A percentile compares a stretch with the other conserved stretches of the same genome.
Evolutionary conservation across 139 green algal species (phyloP).

Genomic region (Spirogloea muscicola): DNA sequence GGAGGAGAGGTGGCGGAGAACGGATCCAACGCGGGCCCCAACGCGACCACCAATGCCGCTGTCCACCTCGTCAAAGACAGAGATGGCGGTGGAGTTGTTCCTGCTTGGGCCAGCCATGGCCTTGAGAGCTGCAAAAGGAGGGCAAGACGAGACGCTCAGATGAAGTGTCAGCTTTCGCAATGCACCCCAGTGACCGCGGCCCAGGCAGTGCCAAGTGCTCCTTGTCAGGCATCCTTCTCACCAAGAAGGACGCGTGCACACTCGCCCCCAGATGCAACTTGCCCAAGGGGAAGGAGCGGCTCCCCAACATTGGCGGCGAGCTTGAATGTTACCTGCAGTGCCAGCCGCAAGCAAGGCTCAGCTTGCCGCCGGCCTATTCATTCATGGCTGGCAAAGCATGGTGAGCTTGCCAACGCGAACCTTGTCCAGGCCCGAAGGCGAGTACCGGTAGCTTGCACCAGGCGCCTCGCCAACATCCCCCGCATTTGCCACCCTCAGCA

Average conservation of each 20-base stretch:
- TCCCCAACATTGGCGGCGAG: slow-evolving; percentile 15
- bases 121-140: neutral
- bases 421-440: too few species aligned
- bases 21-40: neutral
- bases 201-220: too few species aligned
- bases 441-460: too few species aligned
- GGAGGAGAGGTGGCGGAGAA: slow-evolving; percentile 13
- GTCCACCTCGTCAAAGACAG: slow-evolving; percentile 44
- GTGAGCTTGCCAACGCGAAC: too few species aligned
- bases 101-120: neutral
- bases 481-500: too few species aligned
- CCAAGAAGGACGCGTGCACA: slow-evolving; percentile 32
- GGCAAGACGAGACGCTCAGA: neutral
- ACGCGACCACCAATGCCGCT: slow-evolving; percentile 29
- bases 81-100: too few species aligned
- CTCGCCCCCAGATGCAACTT: slow-evolving; percentile 25
- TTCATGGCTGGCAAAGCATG: too few species aligned
- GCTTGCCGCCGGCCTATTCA: too few species aligned
- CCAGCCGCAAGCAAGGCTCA: neutral
- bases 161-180: neutral
- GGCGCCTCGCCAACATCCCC: too few species aligned
- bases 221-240: slow-evolving; percentile 1
- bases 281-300: slow-evolving; percentile 18
- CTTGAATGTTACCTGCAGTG: slow-evolving; percentile 14
- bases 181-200: too few species aligned